Evolutionary conservation across 495 filamentous ascomycete species (phyloP).

Genomic region (Tricharina praecox): DNA sequence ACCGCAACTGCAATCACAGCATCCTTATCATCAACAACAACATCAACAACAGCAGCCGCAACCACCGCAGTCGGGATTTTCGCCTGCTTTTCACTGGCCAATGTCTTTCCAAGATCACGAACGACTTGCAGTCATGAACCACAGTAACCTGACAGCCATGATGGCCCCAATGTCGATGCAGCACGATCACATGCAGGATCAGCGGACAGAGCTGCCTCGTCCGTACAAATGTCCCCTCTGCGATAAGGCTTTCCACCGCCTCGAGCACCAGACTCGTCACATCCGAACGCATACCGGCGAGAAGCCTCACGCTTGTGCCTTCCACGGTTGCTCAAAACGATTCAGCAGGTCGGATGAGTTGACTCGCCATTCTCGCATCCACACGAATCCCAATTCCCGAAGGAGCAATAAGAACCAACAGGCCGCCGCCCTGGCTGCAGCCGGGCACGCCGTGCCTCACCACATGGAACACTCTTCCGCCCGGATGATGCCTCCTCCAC

Average conservation of each 20-base stretch:
- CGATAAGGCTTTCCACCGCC: constrained; percentile 96
- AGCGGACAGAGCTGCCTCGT: constrained; percentile 57
- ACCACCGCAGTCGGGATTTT: constrained; percentile 1
- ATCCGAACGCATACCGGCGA: constrained; percentile 97
- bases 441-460: constrained; percentile 32
- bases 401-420: constrained; percentile 79
- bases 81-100: constrained; percentile 11
- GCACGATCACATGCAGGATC: constrained; percentile 24
- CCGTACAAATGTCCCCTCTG: constrained; percentile 97
- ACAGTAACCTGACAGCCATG: constrained; percentile 9
- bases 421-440: constrained; percentile 40
- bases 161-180: constrained; percentile 15
- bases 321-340: constrained; percentile 87
- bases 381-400: constrained; percentile 95
- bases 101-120: constrained; percentile 24
- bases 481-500: constrained; percentile 64
- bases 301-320: constrained; percentile 91
- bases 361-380: constrained; percentile 91
- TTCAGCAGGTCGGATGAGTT: constrained; percentile 96
- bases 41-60: constrained; percentile 1
- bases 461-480: constrained; percentile 30
- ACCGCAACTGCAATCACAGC: constrained; percentile 5
- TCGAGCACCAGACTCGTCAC: constrained; percentile 95
- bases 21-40: constrained; percentile 4
- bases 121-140: constrained; percentile 16